Evolutionary conservation across 2,329 filamentous ascomycete genomes (phyloP), one percentile per base, ranked within the genome.

Genomic region (Cladosporium sp.): DNA sequence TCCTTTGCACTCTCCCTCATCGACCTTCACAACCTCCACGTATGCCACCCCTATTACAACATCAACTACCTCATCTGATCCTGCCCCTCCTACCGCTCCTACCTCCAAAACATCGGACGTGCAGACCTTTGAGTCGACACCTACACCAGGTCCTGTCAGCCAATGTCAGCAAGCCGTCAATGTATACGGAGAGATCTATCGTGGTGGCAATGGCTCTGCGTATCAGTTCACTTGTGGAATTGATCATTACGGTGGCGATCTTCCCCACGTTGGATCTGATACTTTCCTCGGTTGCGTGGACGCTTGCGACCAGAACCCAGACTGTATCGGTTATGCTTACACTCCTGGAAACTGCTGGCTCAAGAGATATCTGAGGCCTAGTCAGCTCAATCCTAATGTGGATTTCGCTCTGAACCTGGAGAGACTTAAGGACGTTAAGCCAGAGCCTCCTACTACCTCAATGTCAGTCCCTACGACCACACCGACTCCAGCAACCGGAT

Each of bases 261-360:
- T 55, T 7, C 13, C 31, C 10, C 13, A 28, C 9, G 41, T 19
- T n/a, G 43, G 40, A 14, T 49, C 49, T 11, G 38, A 38, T 3
- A 28, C 37, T 32, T 55, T 46, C 33, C 34, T 49, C 5, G 53
- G 49, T 10, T 55, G 53, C 45, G 44, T 52, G 34, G 37, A 18
- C 11, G 43, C 34, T 8, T 60, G 58, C 50, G 55, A 58, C 49
- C 34, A 43, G 13, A 54, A 42, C 13, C 28, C 48, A 11, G 43
- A 49, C 9, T 60, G 58, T 35, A 49, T 51, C 31, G 58, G 48
- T 4, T 60, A 59, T 32, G 28, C 55, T n/a, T 59, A 49, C 40
- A 48, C 50, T 16, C 31, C 48, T 14, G 56, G 58, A 18, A 53
- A 43, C 41, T 60, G 58, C 46, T 57, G 55, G 14, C 53, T 59